phyloP scores from a whole-genome alignment of 768 basidiomycete genomes.

The Leccinum boreale region DNA sequence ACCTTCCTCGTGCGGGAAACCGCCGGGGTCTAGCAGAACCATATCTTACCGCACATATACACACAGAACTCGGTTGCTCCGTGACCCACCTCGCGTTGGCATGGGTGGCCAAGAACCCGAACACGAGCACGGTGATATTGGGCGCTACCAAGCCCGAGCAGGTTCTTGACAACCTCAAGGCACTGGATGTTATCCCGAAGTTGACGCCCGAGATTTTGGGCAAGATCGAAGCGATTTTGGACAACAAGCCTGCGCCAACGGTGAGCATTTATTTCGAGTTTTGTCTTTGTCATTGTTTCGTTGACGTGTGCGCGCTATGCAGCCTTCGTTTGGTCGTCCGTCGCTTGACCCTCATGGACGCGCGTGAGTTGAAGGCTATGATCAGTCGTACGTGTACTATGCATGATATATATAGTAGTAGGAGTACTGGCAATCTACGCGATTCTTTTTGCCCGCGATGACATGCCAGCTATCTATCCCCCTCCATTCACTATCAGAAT shows the following conservation, averaged over 20 bases:
- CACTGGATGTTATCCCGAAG: conserved; percentile 52
- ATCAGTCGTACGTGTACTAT: background rate
- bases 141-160: conserved; percentile 49
- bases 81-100: conserved; percentile 54
- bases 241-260: conserved; percentile 34
- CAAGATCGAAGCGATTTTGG: conserved; percentile 52
- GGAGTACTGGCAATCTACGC: background rate
- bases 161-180: conserved; percentile 47
- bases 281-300: background rate
- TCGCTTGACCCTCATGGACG: conserved; percentile 29
- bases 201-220: conserved; percentile 47
- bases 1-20: too few relatives aligned
- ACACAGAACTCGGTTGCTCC: conserved; percentile 41
- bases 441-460: background rate
- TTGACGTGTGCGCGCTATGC: background rate
- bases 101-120: conserved; percentile 51
- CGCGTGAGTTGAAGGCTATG: conserved; percentile 1
- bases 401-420: background rate
- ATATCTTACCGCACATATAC: background rate
- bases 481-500: background rate
- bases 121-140: conserved; percentile 46
- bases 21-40: background rate
- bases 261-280: conserved; percentile 21
- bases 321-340: conserved; percentile 29
- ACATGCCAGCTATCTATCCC: background rate